These are phyloP conservation scores for Neoconidiobolus thromboides DNA, from an alignment of 371 early-diverging fungal genomes.

Conservation along the genomic window DNA sequence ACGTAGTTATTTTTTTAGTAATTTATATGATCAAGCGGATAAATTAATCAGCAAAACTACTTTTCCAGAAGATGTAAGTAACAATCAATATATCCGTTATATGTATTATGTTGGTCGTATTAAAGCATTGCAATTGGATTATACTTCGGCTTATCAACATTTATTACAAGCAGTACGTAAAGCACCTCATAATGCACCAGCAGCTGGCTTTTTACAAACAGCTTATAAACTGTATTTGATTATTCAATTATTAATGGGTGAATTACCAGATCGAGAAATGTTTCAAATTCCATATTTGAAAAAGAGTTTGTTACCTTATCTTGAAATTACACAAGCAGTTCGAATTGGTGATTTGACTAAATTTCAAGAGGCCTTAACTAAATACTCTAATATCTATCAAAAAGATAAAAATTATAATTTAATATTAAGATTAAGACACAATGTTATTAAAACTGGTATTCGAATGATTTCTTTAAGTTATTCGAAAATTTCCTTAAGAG, in stretches of 20 bases:
- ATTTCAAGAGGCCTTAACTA: conserved; percentile 74
- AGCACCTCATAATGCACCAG: conserved; percentile 66
- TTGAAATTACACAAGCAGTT: conserved; percentile 87
- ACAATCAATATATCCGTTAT: conserved; percentile 85
- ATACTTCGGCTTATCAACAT: conserved; percentile 70
- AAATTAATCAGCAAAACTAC: conserved; percentile 78
- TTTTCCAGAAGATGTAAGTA: conserved; percentile 80
- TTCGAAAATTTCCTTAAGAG: conserved; percentile 85
- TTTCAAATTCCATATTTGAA: conserved; percentile 73
- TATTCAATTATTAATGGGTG: conserved; percentile 91
- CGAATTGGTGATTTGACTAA: conserved; percentile 81
- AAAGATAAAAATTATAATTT: conserved; percentile 78
- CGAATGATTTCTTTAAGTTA: conserved; percentile 89
- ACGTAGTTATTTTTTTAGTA: conserved; percentile 77
- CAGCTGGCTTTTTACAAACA: conserved; percentile 89
- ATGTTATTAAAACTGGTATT: conserved; percentile 96
- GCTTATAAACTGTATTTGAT: conserved; percentile 85
- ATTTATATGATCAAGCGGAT: conserved; percentile 90
- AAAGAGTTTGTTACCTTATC: conserved; percentile 72
- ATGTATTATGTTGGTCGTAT: conserved; percentile 87
- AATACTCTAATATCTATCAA: conserved; percentile 50
- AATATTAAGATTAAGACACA: conserved; percentile 87
- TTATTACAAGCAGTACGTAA: conserved; percentile 88
- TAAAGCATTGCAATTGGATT: conserved; percentile 89
- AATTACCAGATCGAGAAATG: conserved; percentile 83